Evolutionary conservation across 495 filamentous ascomycete species (phyloP), one percentile per base, ranked within the genome.

Genomic region (Platismatia glauca): DNA sequence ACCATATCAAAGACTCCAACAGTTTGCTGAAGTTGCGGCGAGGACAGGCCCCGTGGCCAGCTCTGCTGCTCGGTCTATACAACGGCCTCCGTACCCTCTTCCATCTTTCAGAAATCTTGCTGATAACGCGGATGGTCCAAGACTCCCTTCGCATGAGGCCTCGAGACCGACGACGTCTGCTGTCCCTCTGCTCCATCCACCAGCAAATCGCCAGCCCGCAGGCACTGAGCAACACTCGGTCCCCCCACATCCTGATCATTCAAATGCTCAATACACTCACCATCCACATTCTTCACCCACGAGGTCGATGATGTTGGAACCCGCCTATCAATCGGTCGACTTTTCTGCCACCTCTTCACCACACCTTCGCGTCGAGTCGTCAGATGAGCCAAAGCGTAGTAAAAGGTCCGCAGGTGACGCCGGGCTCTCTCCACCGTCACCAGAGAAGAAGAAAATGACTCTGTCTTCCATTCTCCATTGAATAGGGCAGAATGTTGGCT

Each of bases 11-110:
- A 55, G 57, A n/a, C 67, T 69, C 46, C 48, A 66, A 38, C 61
- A 66, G 29, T 58, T 69, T 31, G 57, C 67, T 35, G 64, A 66
- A 4, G 58, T 66, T 18, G 64, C 61, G 6, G 35, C 61, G 31
- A 46, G 61, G 7, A 31, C 55, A 2, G n/a, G 37, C 43, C 39
- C 38, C 11, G 24, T 55, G 24, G 29, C 39, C 22, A 46, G 61
- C 31, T 48, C 61, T n/a, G 41, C 31, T 20, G 15, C 18, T 18
- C 39, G 52, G 43, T 27, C 55, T 20, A 33, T 56, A 34, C 53
- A 62, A 27, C 61, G 33, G n/a, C 39, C 39, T 31, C 61, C 66
- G 41, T 50, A 48, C 38, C 61, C 39, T 59, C 43, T 66, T 22
- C 61, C 66, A 16, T 53, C 63, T 20, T 62, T 68, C 41, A 41